Conservation (phyloP, 495 filamentous ascomycete genomes). For the Haplographium delicatum region DNA sequence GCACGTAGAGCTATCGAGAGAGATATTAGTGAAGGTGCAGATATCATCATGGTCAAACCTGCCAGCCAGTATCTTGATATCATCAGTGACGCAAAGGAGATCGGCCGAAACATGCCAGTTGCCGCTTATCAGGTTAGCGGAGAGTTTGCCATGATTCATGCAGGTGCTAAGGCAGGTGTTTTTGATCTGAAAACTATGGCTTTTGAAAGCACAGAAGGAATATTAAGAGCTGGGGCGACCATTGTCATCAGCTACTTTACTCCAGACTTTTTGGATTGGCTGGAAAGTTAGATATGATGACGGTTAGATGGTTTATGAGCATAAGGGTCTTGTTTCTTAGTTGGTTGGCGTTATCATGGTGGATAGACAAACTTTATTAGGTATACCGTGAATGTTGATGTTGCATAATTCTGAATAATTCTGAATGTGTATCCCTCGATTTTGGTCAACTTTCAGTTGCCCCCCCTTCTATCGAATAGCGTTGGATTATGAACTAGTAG, state of each 20-base stretch:
- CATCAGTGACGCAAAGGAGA: conserved; percentile 90
- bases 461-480: too few relatives aligned
- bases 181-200: conserved; percentile 96
- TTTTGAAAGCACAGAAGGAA: conserved; percentile 88
- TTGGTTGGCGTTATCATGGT: neutral
- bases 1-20: conserved; percentile 85
- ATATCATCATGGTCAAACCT: conserved; percentile 99
- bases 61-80: conserved; percentile 92
- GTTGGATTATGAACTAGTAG: too few relatives aligned
- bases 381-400: too few relatives aligned
- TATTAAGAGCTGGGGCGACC: conserved; percentile 83
- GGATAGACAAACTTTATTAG: conserved; percentile 6
- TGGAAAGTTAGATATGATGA: conserved; percentile 33
- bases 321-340: too few relatives aligned
- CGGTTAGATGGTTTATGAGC: too few relatives aligned
- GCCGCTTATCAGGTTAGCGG: conserved; percentile 96
- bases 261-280: conserved; percentile 89
- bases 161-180: conserved; percentile 92
- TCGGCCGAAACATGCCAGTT: conserved; percentile 83
- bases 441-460: too few relatives aligned
- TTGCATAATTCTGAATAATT: too few relatives aligned
- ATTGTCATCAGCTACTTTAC: conserved; percentile 94
- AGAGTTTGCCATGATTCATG: conserved; percentile 98
- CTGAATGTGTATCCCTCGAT: too few relatives aligned
- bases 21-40: conserved; percentile 89